phyloP scores from a whole-genome alignment of 2,329 filamentous ascomycete genomes.

The Ceratocystis alfenasii region DNA sequence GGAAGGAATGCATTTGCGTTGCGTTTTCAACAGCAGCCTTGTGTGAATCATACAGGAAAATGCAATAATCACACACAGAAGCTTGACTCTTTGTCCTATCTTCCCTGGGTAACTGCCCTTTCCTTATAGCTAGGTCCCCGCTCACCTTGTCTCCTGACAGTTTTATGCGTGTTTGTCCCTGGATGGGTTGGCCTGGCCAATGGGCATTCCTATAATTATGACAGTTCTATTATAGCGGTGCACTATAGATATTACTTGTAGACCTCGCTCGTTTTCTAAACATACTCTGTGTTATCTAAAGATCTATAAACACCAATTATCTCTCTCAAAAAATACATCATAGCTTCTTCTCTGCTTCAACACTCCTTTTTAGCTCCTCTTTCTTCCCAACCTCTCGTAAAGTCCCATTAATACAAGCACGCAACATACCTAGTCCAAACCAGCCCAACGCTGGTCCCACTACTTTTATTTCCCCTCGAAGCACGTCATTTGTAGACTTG shows the following conservation, averaged over 20 bases:
- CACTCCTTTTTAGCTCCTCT: not conserved
- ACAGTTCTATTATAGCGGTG: not conserved
- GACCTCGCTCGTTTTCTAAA: not conserved
- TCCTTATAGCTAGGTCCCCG: not conserved
- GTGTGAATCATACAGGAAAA: not conserved
- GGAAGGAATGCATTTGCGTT: not conserved
- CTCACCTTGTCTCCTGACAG: not conserved
- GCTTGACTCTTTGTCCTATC: not conserved
- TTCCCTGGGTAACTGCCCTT: not conserved
- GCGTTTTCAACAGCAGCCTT: not conserved
- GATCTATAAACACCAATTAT: no score
- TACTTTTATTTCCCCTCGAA: not conserved
- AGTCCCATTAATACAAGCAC: not conserved
- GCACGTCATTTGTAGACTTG: slow-evolving; percentile 3
- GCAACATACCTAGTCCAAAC: not conserved
- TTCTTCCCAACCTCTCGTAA: not conserved
- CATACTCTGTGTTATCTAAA: not conserved
- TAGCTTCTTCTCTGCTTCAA: not conserved
- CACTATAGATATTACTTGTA: not conserved
- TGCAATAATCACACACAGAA: no score
- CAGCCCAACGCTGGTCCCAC: not conserved
- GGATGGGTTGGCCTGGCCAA: not conserved
- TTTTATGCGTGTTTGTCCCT: not conserved
- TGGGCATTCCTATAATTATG: not conserved
- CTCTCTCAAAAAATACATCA: not conserved